These are phyloP conservation scores for Cudoniella acicularis DNA, from an alignment of 495 filamentous ascomycete species.

Conservation along the genomic window DNA sequence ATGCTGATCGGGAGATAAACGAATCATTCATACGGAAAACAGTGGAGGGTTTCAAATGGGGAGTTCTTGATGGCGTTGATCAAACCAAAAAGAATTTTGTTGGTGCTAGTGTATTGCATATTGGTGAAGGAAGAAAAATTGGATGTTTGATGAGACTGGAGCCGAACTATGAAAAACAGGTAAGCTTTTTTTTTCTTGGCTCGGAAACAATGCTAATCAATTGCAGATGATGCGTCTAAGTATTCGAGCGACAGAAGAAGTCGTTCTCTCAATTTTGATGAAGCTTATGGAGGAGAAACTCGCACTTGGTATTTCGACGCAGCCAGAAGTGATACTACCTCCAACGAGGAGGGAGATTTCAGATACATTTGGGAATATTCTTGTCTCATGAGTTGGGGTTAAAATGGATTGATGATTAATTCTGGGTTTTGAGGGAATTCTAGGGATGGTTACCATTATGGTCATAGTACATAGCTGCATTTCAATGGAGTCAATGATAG, in stretches of 20 bases:
- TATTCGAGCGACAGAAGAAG: conserved; percentile 89
- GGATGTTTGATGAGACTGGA: conserved; percentile 91
- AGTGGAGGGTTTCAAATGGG: conserved; percentile 84
- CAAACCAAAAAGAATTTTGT: conserved; percentile 90
- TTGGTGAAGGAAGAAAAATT: conserved; percentile 79
- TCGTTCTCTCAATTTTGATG: conserved; percentile 71
- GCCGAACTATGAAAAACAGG: conserved; percentile 88
- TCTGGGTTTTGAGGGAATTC: not conserved
- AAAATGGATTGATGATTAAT: not conserved
- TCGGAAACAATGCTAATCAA: conserved; percentile 2
- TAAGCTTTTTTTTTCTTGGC: conserved; percentile 34
- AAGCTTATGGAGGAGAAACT: conserved; percentile 85
- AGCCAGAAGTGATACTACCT: conserved; percentile 23
- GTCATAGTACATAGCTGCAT: conserved; percentile 8
- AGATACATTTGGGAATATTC: conserved; percentile 25
- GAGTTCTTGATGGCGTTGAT: conserved; percentile 78
- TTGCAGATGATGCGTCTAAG: conserved; percentile 90
- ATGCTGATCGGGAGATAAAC: conserved; percentile 48
- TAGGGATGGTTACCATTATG: not conserved
- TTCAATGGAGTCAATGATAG: conserved; percentile 8
- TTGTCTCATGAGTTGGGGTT: conserved; percentile 16
- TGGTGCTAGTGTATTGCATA: conserved; percentile 86
- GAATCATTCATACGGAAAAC: conserved; percentile 59
- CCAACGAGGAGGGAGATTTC: conserved; percentile 23
- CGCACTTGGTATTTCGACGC: conserved; percentile 43